Percentiles rank a stretch among this genome's conserved stretches.
These are phyloP conservation scores for Colletotrichum sp. DNA, from an alignment of 2,329 filamentous ascomycete genomes.

Conservation along the genomic window DNA sequence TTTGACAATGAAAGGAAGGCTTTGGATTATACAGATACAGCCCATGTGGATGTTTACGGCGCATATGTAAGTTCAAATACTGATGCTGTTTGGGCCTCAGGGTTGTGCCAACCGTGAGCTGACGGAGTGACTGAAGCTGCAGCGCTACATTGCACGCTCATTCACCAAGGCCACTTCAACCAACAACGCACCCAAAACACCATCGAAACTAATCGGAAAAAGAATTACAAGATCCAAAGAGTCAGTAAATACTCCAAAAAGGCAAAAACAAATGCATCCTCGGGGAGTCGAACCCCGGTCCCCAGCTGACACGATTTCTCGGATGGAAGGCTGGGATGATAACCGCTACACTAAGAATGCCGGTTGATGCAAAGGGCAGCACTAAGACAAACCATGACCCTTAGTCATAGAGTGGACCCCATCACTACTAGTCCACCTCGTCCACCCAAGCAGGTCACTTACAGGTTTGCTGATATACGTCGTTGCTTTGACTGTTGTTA, in stretches of 20 bases:
- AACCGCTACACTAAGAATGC: neutral
- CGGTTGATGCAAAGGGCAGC: accelerated
- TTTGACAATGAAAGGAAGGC: neutral
- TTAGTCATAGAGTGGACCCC: neutral
- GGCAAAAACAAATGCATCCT: neutral
- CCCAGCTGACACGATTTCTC: neutral
- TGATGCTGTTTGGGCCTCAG: neutral
- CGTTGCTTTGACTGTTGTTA: neutral
- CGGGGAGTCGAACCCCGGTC: neutral
- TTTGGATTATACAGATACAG: neutral
- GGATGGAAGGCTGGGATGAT: neutral
- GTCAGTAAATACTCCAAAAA: neutral
- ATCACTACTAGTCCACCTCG: neutral
- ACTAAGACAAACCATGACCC: neutral
- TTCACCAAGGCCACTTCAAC: neutral
- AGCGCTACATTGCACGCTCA: neutral
- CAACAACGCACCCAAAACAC: neutral
- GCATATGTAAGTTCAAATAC: neutral
- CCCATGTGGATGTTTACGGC: neutral
- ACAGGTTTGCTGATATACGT: neutral
- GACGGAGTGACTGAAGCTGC: neutral
- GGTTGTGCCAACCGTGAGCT: neutral
- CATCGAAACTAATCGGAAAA: neutral
- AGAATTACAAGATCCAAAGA: neutral
- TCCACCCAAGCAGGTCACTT: neutral